Percentiles rank a stretch among this genome's conserved stretches.
Conservation (phyloP, 108 stramenopile genomes). For the Cyclotella atomus region DNA sequence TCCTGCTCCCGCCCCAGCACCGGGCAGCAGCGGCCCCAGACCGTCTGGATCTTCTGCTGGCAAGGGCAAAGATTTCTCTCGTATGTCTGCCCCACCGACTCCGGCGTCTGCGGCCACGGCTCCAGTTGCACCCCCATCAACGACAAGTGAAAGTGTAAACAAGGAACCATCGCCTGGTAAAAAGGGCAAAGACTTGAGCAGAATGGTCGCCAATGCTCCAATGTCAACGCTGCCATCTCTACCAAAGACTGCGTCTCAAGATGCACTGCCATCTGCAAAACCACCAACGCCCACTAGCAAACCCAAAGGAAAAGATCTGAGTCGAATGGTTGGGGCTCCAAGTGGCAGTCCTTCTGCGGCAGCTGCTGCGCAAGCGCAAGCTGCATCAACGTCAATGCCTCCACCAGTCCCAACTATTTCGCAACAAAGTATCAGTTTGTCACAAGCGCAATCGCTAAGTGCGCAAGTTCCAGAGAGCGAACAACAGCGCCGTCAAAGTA, state of each 20-base stretch:
- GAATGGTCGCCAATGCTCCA: constrained; percentile 6
- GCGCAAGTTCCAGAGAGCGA: constrained; percentile 3
- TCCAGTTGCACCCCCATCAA: not conserved
- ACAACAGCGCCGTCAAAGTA: constrained; percentile 18
- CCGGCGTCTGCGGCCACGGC: too few relatives aligned
- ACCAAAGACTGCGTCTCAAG: constrained; percentile 5
- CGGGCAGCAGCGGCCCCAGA: not conserved
- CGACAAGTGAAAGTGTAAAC: not conserved
- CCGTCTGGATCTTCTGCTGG: not conserved
- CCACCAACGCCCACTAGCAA: constrained; percentile 29
- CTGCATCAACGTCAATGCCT: constrained; percentile 2
- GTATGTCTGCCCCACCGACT: constrained; percentile 19
- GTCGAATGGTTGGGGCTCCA: constrained; percentile 61
- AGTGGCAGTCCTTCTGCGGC: constrained; percentile 11
- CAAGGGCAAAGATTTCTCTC: constrained; percentile 44
- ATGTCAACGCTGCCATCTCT: not conserved
- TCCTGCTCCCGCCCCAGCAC: not conserved
- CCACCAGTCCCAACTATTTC: not conserved
- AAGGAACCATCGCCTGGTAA: constrained; percentile 15
- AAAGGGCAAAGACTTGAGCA: constrained; percentile 30
- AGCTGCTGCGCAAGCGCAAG: not conserved
- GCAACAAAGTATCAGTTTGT: not conserved
- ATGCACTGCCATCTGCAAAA: not conserved
- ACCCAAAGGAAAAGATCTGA: constrained; percentile 83
- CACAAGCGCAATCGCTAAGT: not conserved